A percentile compares a stretch with the other conserved stretches of the same genome.
Evolutionary conservation across 768 basidiomycete genomes (phyloP).

Genomic region (Amanita exitialis): DNA sequence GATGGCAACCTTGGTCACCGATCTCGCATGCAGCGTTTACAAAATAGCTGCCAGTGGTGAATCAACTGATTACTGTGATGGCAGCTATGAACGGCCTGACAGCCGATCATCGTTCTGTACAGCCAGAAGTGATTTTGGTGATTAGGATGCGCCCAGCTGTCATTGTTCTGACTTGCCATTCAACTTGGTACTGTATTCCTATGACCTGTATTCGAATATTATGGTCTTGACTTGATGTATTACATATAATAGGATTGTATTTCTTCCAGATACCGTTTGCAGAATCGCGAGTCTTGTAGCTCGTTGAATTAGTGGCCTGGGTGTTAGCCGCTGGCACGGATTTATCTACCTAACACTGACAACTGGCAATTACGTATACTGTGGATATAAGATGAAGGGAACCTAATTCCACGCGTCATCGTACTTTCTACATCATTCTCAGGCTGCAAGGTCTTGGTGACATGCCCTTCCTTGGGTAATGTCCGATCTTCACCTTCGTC

Average conservation of each 20-base stretch:
- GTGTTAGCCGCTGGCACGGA: too few species aligned
- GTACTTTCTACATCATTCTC: too few species aligned
- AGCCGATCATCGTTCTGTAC: slow-evolving; percentile 26
- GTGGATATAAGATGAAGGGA: too few species aligned
- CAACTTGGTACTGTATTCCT: neutral
- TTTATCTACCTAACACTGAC: too few species aligned
- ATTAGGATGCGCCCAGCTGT: neutral
- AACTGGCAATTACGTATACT: too few species aligned
- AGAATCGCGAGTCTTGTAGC: too few species aligned
- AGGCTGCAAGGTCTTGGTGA: too few species aligned
- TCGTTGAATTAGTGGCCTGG: too few species aligned
- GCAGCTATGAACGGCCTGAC: slow-evolving; percentile 16
- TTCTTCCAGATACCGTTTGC: neutral
- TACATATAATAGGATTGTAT: neutral
- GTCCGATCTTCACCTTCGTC: too few species aligned
- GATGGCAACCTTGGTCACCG: neutral
- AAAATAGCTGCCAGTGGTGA: neutral
- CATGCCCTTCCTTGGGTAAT: too few species aligned
- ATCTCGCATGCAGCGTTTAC: neutral
- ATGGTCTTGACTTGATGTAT: neutral
- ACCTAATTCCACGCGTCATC: too few species aligned
- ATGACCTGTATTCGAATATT: neutral
- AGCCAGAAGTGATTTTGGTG: slow-evolving; percentile 22
- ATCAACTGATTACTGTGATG: slow-evolving; percentile 2
- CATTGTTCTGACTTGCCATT: neutral